Evolutionary conservation across 2,329 filamentous ascomycete species (phyloP).

Genomic region (Aspergillus neotritici): DNA sequence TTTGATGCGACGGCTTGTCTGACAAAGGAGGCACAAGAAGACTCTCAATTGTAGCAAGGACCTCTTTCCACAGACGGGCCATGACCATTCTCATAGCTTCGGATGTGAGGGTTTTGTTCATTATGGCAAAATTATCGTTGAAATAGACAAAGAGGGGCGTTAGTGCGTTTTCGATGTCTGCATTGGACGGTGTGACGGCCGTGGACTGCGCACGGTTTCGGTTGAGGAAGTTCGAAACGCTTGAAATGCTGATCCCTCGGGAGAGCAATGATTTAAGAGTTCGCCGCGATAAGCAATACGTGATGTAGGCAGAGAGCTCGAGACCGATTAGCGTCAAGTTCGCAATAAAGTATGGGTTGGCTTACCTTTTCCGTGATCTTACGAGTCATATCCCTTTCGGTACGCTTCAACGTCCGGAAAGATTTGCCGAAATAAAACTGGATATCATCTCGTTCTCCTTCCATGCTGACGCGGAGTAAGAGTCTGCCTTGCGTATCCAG

Average conservation of each 20-base stretch:
- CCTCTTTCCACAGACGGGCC: conserved; percentile 97
- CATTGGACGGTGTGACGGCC: conserved; percentile 56
- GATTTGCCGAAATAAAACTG: conserved; percentile 98
- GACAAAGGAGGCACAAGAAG: conserved; percentile 89
- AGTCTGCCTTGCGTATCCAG: conserved; percentile 90
- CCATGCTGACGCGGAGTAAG: conserved; percentile 91
- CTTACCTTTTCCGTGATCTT: conserved; percentile 94
- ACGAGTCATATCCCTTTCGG: conserved; percentile 95
- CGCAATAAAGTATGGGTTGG: not conserved
- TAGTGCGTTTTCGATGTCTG: conserved; percentile 73
- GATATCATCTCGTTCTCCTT: conserved; percentile 95
- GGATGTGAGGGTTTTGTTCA: conserved; percentile 93
- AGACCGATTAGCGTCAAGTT: not conserved
- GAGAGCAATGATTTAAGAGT: conserved; percentile 70
- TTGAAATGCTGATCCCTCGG: conserved; percentile 65
- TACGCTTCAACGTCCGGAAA: conserved; percentile 89
- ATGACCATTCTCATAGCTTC: conserved; percentile 98
- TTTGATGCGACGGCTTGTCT: conserved; percentile 85
- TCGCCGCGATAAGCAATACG: conserved; percentile 75
- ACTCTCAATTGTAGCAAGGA: conserved; percentile 81
- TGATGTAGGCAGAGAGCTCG: conserved; percentile 87
- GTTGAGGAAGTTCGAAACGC: conserved; percentile 64
- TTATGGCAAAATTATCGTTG: conserved; percentile 97
- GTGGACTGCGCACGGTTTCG: conserved; percentile 46
- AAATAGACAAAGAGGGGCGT: conserved; percentile 89